Base-by-base conservation (phyloP, 2,329 filamentous ascomycete species). In the Arthrobotrys sphaeroides region DNA sequence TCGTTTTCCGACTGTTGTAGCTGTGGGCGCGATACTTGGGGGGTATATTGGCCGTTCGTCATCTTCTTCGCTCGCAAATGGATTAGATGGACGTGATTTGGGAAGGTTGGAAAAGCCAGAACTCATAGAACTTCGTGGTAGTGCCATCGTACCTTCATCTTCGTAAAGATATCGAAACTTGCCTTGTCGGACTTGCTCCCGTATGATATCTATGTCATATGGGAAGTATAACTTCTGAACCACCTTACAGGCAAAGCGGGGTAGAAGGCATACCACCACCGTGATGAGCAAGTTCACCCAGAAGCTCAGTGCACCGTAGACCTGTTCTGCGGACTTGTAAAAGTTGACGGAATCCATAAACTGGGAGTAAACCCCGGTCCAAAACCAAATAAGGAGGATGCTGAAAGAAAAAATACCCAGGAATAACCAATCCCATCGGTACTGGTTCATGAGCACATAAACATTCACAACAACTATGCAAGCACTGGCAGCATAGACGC, bases 371-470 rank as follows among this genome's bases (percentile, higher is more conserved):
- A 96, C 87, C 28, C 93, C 95, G 4, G 95, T 97, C 93, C 95
- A 98, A 84, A 96, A 91, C 86, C 93, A 99, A 81, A 98, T 88
- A 80, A 97, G 88, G 28, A 98, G 82, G 77, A 91, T 91, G 83
- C 93, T 97, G 82, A 98, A 87, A 22, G 84, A 83, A 60, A 96
- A 90, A 77, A 97, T 90, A 73, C 97, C 85, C 20, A 94, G 83
- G 84, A 96, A 96, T 80, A 99, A 86, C 94, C 94, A 99, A 82
- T 99, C 95, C 95, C 95, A 99, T 75, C 94, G 89, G 83, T 97
- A 98, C 0, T 92, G 96, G 83, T 99, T 99, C 84, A 98, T 89
- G 78, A 99, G 85, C 79, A 99, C 92, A 84, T 98, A 99, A 73
- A 90, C 85, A 83, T 99, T 99, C 85, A 97, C 96, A 42, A 92